Evolutionary conservation across 768 basidiomycete genomes (phyloP).

Genomic region (Vararia minispora): DNA sequence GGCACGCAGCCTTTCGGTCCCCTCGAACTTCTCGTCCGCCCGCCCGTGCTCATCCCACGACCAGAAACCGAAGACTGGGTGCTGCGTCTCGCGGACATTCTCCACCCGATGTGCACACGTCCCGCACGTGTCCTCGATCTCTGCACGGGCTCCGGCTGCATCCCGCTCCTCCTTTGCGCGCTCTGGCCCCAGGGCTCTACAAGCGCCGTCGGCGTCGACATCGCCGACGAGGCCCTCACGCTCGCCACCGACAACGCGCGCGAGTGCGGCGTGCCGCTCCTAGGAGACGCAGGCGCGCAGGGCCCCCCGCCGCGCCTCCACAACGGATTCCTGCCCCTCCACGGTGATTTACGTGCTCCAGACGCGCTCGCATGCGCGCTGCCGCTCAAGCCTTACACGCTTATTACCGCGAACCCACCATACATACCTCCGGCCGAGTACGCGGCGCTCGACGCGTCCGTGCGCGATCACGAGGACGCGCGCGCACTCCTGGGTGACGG

Average conservation of each 20-base stretch:
- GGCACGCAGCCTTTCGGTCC: conserved; percentile 87
- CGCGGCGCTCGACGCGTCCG: conserved; percentile 49
- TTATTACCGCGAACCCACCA: conserved; percentile 79
- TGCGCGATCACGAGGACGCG: conserved; percentile 71
- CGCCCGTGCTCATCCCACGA: conserved; percentile 87
- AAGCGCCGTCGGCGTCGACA: conserved; percentile 55
- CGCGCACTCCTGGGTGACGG: conserved; percentile 72
- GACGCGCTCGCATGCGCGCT: conserved; percentile 5
- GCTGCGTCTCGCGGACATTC: conserved; percentile 40
- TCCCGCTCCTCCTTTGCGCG: conserved; percentile 74
- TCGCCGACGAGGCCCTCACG: conserved; percentile 44
- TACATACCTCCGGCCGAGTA: conserved; percentile 71
- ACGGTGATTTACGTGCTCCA: conserved; percentile 30
- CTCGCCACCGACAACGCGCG: conserved; percentile 36
- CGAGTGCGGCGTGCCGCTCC: conserved; percentile 15
- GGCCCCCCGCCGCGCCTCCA: conserved; percentile 2
- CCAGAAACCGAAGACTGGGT: conserved; percentile 91
- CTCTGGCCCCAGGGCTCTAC: conserved; percentile 45
- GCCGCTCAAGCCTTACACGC: conserved; percentile 43
- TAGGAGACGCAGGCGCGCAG: background rate
- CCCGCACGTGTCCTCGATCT: conserved; percentile 58
- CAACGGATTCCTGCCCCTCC: conserved; percentile 28
- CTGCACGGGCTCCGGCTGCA: conserved; percentile 89
- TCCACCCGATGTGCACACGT: conserved; percentile 25
- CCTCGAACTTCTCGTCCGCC: conserved; percentile 56